Evolutionary conservation across 2,329 filamentous ascomycete species (phyloP).

Genomic region (Calonectria honghensis): DNA sequence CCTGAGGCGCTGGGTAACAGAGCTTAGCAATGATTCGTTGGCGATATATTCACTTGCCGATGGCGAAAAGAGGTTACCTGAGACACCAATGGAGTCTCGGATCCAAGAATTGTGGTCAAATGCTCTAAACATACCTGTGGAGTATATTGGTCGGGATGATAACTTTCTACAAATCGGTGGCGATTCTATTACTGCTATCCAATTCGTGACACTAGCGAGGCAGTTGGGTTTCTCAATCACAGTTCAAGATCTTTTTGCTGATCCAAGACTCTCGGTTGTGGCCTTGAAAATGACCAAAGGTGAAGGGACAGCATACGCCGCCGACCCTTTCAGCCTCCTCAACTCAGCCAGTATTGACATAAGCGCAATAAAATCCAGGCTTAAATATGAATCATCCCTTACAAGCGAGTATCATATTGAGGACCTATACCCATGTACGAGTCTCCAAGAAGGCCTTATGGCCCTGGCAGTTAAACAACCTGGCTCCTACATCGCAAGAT

Average conservation of each 20-base stretch:
- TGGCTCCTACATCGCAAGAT: conserved; percentile 37
- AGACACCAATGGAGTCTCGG: conserved; percentile 37
- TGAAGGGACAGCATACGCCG: background rate
- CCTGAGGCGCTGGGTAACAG: conserved; percentile 17
- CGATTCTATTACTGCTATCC: conserved; percentile 70
- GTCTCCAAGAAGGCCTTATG: conserved; percentile 61
- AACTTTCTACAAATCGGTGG: conserved; percentile 71
- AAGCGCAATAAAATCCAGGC: background rate
- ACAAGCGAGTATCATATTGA: conserved; percentile 8
- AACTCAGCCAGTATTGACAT: background rate
- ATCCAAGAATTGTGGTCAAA: conserved; percentile 62
- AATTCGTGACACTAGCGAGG: conserved; percentile 66
- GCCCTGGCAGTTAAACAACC: conserved; percentile 38
- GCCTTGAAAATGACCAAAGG: conserved; percentile 45
- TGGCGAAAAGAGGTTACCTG: conserved; percentile 26
- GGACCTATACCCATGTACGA: conserved; percentile 56
- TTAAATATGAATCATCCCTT: background rate
- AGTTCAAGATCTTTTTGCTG: conserved; percentile 65
- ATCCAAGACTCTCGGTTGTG: conserved; percentile 23
- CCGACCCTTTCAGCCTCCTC: background rate
- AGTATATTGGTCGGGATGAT: conserved; percentile 56
- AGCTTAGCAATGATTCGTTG: conserved; percentile 21
- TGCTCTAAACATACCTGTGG: conserved; percentile 56
- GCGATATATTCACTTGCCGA: conserved; percentile 17
- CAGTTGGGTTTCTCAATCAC: conserved; percentile 62